Conservation (phyloP, 805 yeast species). For the Pichia membranifaciens region DNA sequence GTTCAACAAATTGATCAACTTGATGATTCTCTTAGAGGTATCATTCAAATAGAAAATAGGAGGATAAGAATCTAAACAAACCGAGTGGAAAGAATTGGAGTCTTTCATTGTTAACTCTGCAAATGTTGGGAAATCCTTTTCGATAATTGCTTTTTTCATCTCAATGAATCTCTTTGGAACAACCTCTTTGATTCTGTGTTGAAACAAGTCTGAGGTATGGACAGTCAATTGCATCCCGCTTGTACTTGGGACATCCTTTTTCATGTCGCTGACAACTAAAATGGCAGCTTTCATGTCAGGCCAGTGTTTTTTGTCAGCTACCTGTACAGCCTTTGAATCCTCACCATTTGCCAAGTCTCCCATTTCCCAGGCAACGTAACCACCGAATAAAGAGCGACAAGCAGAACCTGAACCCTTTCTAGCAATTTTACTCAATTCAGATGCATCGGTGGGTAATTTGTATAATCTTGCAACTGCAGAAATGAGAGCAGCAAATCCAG, state of each 20-base stretch:
- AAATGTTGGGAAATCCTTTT: slow-evolving; percentile 71
- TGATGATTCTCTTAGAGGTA: slow-evolving; percentile 77
- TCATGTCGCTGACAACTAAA: slow-evolving; percentile 85
- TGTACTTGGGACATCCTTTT: slow-evolving; percentile 92
- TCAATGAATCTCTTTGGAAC: slow-evolving; percentile 81
- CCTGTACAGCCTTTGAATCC: slow-evolving; percentile 91
- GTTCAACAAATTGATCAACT: slow-evolving; percentile 73
- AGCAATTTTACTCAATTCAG: slow-evolving; percentile 88
- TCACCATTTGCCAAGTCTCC: slow-evolving; percentile 70
- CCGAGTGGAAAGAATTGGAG: slow-evolving; percentile 95
- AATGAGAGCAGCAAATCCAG: slow-evolving; percentile 96
- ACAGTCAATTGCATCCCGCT: slow-evolving; percentile 97
- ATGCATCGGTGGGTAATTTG: slow-evolving; percentile 74
- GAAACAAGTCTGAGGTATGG: slow-evolving; percentile 77
- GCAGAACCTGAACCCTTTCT: slow-evolving; percentile 99
- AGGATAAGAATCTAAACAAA: slow-evolving; percentile 92
- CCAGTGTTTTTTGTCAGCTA: slow-evolving; percentile 85
- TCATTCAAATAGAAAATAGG: slow-evolving; percentile 94
- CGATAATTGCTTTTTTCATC: slow-evolving; percentile 72
- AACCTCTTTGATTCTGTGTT: slow-evolving; percentile 67
- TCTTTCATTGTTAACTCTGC: slow-evolving; percentile 93
- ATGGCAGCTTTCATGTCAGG: slow-evolving; percentile 88
- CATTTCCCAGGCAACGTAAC: slow-evolving; percentile 99
- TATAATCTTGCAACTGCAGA: slow-evolving; percentile 82
- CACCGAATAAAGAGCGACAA: slow-evolving; percentile 94